Evolutionary conservation across 2,329 filamentous ascomycete species (phyloP).

Genomic region (Xylariaceae sp.): DNA sequence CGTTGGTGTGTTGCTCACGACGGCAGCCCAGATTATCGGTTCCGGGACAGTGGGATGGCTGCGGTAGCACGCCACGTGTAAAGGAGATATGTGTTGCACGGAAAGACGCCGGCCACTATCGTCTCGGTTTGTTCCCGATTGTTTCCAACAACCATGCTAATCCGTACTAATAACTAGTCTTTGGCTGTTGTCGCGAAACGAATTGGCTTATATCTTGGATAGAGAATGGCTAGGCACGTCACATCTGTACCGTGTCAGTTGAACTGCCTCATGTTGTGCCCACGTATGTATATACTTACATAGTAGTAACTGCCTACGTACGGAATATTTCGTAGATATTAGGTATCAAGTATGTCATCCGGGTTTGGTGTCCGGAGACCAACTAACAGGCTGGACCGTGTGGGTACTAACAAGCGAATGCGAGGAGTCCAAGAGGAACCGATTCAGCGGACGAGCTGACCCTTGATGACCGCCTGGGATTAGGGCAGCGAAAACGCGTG

Average conservation of each 20-base stretch:
- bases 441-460: neutral
- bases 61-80: neutral
- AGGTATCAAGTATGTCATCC: neutral
- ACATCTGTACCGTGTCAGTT: neutral
- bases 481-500: too few species aligned
- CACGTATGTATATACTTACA: neutral
- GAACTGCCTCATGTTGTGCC: neutral
- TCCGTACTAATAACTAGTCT: neutral
- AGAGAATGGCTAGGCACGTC: neutral
- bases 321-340: neutral
- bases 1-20: too few species aligned
- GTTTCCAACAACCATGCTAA: neutral
- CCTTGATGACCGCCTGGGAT: neutral
- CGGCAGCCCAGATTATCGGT: too few species aligned
- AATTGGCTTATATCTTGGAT: neutral
- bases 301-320: neutral
- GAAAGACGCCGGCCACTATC: neutral
- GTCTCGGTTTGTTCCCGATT: neutral
- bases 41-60: too few species aligned
- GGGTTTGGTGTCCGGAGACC: neutral
- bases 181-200: neutral
- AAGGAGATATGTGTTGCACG: neutral
- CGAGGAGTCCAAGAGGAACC: slow-evolving; percentile 4
- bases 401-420: slow-evolving; percentile 15
- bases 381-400: neutral